Base-by-base conservation (phyloP, 345 rosid species). In the Populus deltoides region DNA sequence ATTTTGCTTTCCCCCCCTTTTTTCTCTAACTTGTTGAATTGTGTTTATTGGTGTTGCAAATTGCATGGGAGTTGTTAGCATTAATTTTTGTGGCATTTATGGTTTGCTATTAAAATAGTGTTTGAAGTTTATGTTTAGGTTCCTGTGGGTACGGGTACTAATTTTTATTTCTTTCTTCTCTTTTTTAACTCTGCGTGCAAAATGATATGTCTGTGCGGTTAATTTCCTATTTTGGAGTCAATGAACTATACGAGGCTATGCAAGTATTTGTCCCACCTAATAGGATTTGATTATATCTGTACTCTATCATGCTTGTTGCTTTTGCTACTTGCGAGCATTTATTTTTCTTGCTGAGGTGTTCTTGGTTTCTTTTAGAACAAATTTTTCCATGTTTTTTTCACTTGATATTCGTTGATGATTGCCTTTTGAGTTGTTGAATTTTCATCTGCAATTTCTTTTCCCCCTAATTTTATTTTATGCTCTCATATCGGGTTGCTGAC, bases 401-500 rank as follows among this genome's bases (percentile, higher is more conserved):
- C 27, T 9, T n/a, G 63, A 57, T 2, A 57, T 57, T 57, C 15
- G 10, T 55, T 8, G n/a, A 55, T 55, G 62, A 10, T 55, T 8
- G 27, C 63, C 63, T 9, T 57, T 63, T 22, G 27, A 78, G 41
- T 77, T 61, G 6, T 29, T 72, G 33, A 68, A 51, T 59, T 49
- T 41, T 68, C 39, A 7, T 39, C 4, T 69, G 59, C 25, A 51
- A 65, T 41, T 63, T 47, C 55, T 63, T 47, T 72, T 78, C 4
- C 4, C 18, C 55, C 9, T 31, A 47, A 20, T 61, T 9, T 73
- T 59, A 24, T 66, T 63, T 45, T 24, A 38, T 65, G 27, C 59
- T 82, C 57, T 59, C 65, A 69, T 81, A 41, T 29, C 57, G 39
- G 67, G 35, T 69, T 66, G 80, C 66, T 66, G 82, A 72, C 80